Percentiles rank a stretch among this genome's conserved stretches.
phyloP scores from a whole-genome alignment of 208 protist species.

The Acanthamoeba royreba region DNA sequence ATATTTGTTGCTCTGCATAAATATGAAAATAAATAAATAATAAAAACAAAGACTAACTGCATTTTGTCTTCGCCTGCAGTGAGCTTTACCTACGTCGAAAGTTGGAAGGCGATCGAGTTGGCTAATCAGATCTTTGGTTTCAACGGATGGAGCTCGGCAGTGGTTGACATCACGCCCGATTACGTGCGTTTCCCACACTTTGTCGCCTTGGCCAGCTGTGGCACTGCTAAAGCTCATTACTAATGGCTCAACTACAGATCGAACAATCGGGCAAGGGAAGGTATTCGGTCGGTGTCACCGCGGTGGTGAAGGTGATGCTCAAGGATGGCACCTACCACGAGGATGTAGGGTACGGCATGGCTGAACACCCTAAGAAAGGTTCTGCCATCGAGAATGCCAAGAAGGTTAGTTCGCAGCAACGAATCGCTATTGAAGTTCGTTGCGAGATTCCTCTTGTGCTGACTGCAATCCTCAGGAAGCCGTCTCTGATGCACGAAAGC shows the following conservation, averaged over 20 bases:
- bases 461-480: conserved; percentile 66
- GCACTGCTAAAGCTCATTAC: neutral
- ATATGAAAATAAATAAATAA: too few species aligned
- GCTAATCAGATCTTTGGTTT: conserved; percentile 77
- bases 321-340: conserved; percentile 79
- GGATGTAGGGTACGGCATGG: conserved; percentile 75
- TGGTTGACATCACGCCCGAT: conserved; percentile 66
- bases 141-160: conserved; percentile 74
- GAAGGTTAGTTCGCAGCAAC: conserved; percentile 59
- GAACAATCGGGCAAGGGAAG: conserved; percentile 43
- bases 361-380: conserved; percentile 67
- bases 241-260: neutral
- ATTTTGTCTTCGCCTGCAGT: too few species aligned
- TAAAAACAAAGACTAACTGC: too few species aligned
- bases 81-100: conserved; percentile 67
- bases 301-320: conserved; percentile 69
- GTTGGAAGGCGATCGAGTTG: conserved; percentile 75
- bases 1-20: too few species aligned
- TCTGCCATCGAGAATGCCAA: conserved; percentile 72
- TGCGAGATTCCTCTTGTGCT: neutral
- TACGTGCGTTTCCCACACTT: conserved; percentile 56
- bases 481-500: conserved; percentile 75
- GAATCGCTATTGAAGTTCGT: neutral
- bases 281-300: conserved; percentile 59
- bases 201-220: neutral